A percentile compares a stretch with the other conserved stretches of the same genome.
Conservation (phyloP, 352 stramenopile genomes). For the Aphanomyces euteiches region DNA sequence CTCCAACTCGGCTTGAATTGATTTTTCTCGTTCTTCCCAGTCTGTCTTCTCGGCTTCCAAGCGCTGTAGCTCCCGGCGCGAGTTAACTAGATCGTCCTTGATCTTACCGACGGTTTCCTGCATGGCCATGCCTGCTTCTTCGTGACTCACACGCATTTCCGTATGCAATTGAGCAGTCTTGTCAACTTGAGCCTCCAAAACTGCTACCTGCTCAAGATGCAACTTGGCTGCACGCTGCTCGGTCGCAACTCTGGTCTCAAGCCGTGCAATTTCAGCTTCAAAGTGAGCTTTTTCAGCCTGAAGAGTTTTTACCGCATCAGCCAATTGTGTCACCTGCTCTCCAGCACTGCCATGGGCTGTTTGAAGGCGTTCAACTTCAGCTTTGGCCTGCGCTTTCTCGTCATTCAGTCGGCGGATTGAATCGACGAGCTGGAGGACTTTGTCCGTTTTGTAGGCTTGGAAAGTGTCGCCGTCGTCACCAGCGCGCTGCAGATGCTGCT, state of each 20-base stretch:
- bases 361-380: too few species aligned
- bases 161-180: conserved; percentile 15
- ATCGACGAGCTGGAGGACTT: not conserved
- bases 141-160: conserved; percentile 16
- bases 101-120: conserved; percentile 3
- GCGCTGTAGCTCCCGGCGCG: not conserved
- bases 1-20: not conserved
- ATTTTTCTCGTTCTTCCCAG: too few species aligned
- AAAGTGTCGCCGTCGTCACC: too few species aligned
- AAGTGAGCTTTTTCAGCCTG: conserved; percentile 6
- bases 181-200: conserved; percentile 9
- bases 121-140: conserved; percentile 8
- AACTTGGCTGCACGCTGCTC: not conserved
- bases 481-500: not conserved
- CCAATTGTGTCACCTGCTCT: not conserved
- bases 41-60: not conserved
- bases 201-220: not conserved
- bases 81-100: conserved; percentile 1
- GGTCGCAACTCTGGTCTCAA: not conserved
- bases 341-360: too few species aligned
- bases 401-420: not conserved
- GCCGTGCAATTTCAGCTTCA: not conserved
- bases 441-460: not conserved
- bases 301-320: not conserved
- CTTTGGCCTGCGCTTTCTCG: too few species aligned